Conservation (phyloP, 768 basidiomycete genomes). For the Mycena filopes region DNA sequence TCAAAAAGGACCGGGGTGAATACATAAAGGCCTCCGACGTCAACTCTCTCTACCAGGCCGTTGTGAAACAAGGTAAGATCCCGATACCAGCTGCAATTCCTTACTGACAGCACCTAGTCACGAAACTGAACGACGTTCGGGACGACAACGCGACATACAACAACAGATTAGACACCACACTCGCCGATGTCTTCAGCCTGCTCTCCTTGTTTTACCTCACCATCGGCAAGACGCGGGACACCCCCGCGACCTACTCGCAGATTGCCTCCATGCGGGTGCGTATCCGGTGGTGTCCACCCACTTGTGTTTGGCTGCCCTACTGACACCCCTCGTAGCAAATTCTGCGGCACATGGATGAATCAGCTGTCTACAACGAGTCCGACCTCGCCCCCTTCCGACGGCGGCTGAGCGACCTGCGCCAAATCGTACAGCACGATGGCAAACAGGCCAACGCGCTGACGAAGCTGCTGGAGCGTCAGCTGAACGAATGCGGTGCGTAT, state of each 20-base stretch:
- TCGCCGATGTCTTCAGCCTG: slow-evolving; percentile 95
- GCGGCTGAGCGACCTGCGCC: slow-evolving; percentile 82
- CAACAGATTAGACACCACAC: slow-evolving; percentile 94
- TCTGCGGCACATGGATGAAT: slow-evolving; percentile 95
- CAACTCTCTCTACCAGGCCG: slow-evolving; percentile 89
- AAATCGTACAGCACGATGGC: slow-evolving; percentile 87
- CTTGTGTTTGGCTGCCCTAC: slow-evolving; percentile 12
- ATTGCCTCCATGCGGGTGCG: slow-evolving; percentile 95
- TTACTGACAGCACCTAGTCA: slow-evolving; percentile 62
- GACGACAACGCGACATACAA: slow-evolving; percentile 79
- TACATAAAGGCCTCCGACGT: slow-evolving; percentile 96
- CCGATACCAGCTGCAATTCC: neutral
- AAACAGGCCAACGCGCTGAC: slow-evolving; percentile 90
- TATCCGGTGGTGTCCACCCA: slow-evolving; percentile 41
- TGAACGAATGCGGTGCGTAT: slow-evolving; percentile 89
- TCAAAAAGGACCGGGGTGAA: slow-evolving; percentile 92
- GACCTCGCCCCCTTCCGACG: slow-evolving; percentile 90
- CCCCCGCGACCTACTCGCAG: slow-evolving; percentile 95
- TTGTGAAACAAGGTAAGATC: slow-evolving; percentile 89
- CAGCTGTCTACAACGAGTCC: slow-evolving; percentile 90
- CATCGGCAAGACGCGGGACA: slow-evolving; percentile 94
- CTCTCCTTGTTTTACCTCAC: slow-evolving; percentile 98
- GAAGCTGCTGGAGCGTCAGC: slow-evolving; percentile 88
- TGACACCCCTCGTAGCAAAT: slow-evolving; percentile 74
- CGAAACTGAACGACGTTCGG: slow-evolving; percentile 90